These are phyloP conservation scores for Citrus glauca DNA, from an alignment of 345 rosid species.

Conservation along the genomic window DNA sequence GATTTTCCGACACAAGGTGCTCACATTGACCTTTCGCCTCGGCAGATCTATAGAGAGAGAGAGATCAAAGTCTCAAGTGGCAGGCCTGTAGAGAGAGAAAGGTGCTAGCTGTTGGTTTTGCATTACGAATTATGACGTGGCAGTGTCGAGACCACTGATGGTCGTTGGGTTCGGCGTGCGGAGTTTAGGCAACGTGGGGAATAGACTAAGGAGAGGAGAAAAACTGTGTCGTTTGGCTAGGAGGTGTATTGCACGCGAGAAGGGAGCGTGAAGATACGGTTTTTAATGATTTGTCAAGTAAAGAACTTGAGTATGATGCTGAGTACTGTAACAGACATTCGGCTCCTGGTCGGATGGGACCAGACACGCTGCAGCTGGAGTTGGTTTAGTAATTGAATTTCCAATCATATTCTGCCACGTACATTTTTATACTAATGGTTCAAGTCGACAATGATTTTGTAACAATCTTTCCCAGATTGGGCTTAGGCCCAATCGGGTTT, in stretches of 20 bases:
- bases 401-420: not conserved
- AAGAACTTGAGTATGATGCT: no score
- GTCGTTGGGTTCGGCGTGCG: not conserved
- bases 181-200: not conserved
- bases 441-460: not conserved
- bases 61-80: not conserved
- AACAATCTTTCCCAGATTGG: not conserved
- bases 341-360: not conserved
- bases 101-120: conserved; percentile 9
- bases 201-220: not conserved
- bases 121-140: conserved; percentile 29
- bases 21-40: not conserved
- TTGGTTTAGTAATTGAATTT: no score
- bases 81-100: not conserved
- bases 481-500: not conserved
- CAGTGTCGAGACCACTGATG: conserved; percentile 10
- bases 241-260: not conserved
- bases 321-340: not conserved
- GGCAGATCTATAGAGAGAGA: not conserved
- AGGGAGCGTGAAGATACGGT: conserved; percentile 3
- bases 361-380: not conserved
- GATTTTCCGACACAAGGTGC: not conserved
- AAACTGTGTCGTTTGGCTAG: not conserved
- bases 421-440: no score
- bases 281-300: not conserved